Evolutionary conservation across 352 stramenopile genomes (phyloP).

Genomic region (Pythium insidiosum): DNA sequence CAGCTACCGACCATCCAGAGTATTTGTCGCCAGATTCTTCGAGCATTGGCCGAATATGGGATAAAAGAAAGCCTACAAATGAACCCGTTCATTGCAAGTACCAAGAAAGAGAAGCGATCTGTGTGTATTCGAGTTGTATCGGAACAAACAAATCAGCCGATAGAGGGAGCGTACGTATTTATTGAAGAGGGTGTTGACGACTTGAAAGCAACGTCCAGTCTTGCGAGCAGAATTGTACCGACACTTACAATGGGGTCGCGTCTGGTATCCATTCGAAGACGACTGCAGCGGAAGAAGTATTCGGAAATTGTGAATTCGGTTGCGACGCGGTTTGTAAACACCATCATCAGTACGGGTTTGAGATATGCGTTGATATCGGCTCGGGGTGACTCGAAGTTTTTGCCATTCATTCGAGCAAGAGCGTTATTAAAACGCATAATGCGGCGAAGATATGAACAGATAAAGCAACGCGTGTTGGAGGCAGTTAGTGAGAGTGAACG

Average conservation of each 20-base stretch:
- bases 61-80: slow-evolving; percentile 66
- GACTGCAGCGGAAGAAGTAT: slow-evolving; percentile 41
- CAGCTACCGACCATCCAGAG: slow-evolving; percentile 41
- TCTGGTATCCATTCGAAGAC: slow-evolving; percentile 48
- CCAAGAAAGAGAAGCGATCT: slow-evolving; percentile 33
- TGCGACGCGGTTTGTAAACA: slow-evolving; percentile 18
- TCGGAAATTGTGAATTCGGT: slow-evolving; percentile 22
- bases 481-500: slow-evolving; percentile 47
- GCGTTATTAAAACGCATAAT: slow-evolving; percentile 37
- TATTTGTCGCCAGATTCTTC: slow-evolving; percentile 38
- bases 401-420: slow-evolving; percentile 32
- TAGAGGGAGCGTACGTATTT: slow-evolving; percentile 47
- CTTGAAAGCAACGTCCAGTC: slow-evolving; percentile 23
- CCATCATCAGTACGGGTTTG: slow-evolving; percentile 24
- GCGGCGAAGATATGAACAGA: slow-evolving; percentile 35
- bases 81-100: slow-evolving; percentile 39
- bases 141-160: slow-evolving; percentile 33
- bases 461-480: slow-evolving; percentile 29
- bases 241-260: slow-evolving; percentile 57
- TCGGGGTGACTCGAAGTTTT: slow-evolving; percentile 33
- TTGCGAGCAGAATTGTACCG: slow-evolving; percentile 53
- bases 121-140: slow-evolving; percentile 46
- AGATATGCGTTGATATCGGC: slow-evolving; percentile 23
- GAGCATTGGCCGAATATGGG: slow-evolving; percentile 30
- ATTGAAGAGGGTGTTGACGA: slow-evolving; percentile 47